A percentile compares a stretch with the other conserved stretches of the same genome.
phyloP scores from a whole-genome alignment of 805 yeast species.

The Saccharomycopsis guyanensis region DNA sequence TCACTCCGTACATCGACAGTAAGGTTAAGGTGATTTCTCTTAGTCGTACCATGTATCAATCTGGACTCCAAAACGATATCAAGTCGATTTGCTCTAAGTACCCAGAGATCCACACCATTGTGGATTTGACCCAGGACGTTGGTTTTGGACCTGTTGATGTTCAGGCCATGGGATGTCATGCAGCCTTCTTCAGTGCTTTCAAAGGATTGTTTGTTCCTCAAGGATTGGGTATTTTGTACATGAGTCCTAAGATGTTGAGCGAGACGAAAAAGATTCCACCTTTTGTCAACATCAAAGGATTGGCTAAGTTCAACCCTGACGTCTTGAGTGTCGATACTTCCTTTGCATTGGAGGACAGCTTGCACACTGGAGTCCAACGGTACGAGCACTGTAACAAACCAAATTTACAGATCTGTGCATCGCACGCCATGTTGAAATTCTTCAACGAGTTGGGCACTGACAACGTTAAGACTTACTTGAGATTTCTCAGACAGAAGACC shows the following conservation, averaged over 20 bases:
- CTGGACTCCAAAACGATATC: conserved; percentile 16
- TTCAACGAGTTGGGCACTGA: conserved; percentile 5
- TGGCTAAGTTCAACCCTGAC: conserved; percentile 12
- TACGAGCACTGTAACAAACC: conserved; percentile 20
- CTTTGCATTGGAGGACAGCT: conserved; percentile 5
- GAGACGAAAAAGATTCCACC: conserved; percentile 10
- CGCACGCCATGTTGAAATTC: conserved; percentile 12
- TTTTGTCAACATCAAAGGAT: conserved; percentile 17
- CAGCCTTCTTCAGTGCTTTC: conserved; percentile 18
- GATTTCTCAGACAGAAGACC: conserved; percentile 7
- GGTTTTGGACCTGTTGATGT: conserved; percentile 14
- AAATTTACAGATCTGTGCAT: conserved; percentile 18
- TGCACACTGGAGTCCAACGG: conserved; percentile 8
- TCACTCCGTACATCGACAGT: conserved; percentile 12
- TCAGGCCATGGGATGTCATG: conserved; percentile 9
- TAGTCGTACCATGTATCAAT: conserved; percentile 18
- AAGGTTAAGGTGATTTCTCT: conserved; percentile 13
- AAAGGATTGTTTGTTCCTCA: conserved; percentile 20
- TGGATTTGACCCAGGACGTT: conserved; percentile 20
- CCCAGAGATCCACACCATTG: conserved; percentile 16
- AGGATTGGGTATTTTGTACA: conserved; percentile 18
- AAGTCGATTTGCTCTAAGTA: conserved; percentile 11
- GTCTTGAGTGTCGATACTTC: conserved; percentile 4
- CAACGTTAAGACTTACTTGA: conserved; percentile 11
- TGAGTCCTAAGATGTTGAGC: conserved; percentile 10